Percentiles rank a stretch among this genome's conserved stretches.
Evolutionary conservation across 768 basidiomycete genomes (phyloP).

Genomic region (Pleurotus platypus): DNA sequence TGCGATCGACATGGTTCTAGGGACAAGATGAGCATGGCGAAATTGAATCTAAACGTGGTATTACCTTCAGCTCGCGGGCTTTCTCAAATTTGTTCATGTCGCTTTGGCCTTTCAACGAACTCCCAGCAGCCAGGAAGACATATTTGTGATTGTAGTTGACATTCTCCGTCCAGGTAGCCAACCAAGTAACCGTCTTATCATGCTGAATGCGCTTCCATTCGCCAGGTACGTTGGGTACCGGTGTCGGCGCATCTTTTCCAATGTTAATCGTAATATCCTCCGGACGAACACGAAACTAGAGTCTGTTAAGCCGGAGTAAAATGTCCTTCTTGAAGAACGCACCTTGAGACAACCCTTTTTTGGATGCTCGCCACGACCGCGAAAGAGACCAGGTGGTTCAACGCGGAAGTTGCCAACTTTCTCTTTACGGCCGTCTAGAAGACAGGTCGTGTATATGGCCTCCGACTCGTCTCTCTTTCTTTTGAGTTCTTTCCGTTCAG

Average conservation of each 20-base stretch:
- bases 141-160: slow-evolving; percentile 95
- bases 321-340: slow-evolving; percentile 15
- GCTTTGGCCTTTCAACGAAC: slow-evolving; percentile 96
- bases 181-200: slow-evolving; percentile 97
- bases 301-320: neutral
- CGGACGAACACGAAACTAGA: slow-evolving; percentile 80
- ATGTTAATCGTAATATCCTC: slow-evolving; percentile 98
- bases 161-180: slow-evolving; percentile 99
- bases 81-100: slow-evolving; percentile 99
- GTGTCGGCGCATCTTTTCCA: slow-evolving; percentile 67
- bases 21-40: slow-evolving; percentile 2
- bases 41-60: slow-evolving; percentile 11
- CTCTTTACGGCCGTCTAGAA: slow-evolving; percentile 95
- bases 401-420: slow-evolving; percentile 98
- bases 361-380: slow-evolving; percentile 97
- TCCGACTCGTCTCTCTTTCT: slow-evolving; percentile 81
- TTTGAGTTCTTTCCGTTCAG: slow-evolving; percentile 92
- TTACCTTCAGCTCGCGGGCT: slow-evolving; percentile 90
- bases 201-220: slow-evolving; percentile 87
- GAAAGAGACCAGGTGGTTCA: slow-evolving; percentile 97
- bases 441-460: slow-evolving; percentile 77
- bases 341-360: slow-evolving; percentile 96
- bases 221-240: slow-evolving; percentile 89
- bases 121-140: slow-evolving; percentile 96
- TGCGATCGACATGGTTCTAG: slow-evolving; percentile 86